Base-by-base conservation (phyloP, 805 yeast species). In the Kodamaea restingae region DNA sequence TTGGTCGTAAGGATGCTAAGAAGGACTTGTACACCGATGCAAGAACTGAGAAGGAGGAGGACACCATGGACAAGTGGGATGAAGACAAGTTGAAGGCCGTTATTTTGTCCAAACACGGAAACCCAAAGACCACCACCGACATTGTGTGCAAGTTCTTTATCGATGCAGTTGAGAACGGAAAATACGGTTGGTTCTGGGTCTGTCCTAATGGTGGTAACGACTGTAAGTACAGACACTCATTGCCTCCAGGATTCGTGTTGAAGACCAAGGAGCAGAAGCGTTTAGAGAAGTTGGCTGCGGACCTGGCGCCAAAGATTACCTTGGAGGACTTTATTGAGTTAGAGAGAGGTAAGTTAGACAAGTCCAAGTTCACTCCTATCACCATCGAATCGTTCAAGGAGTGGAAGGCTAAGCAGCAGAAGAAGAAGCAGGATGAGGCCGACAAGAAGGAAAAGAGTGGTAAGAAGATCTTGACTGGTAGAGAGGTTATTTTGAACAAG, bases 101-200 rank as follows among this genome's bases (percentile, higher is more conserved):
- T 45, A 83, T 93, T 54, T 41, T 75, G 48, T 88, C 96, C 39
- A 93, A 93, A 66, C 97, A 90, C 54, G 98, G 98, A 37, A 93
- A 93, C 60, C 88, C 83, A 40, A 80, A 80, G 60, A 88, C 96
- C 8, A 88, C 97, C 10, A 93, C 99, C 0, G 97, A 91, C 48
- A 93, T 77, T 50, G 86, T 93, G 35, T 93, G 99, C 76, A 93
- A 90, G 61, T 79, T 63, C 63, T 95, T 93, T 67, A 86, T 93
- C 49, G 96, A 88, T 44, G 98, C 98, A 0, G 97, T 93, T 42
- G 99, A 93, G 59, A 88, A 88, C 56, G 93, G 91, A 42, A 91
- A 91, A 59, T 93, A 93, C 60, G 98, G 98, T 56, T 93, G 98
- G 98, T 90, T 93, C 65, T 93, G 98, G 98, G 73, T 76, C 15